Evolutionary conservation across 331 rosid genomes (phyloP), one percentile per base, ranked within the genome.

Genomic region (Prunus yedoensis): DNA sequence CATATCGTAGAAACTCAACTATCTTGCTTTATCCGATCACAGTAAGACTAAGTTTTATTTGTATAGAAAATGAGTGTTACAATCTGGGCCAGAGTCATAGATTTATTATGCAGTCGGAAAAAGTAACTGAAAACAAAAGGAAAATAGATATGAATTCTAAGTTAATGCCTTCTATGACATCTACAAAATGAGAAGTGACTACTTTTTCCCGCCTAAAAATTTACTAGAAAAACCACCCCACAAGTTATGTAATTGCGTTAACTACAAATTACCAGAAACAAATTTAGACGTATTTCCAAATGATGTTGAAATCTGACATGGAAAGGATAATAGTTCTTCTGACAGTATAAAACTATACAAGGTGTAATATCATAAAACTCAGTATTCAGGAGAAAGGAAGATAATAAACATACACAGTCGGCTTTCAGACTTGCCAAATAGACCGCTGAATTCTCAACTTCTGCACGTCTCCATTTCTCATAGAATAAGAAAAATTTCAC

Each of bases 391-490:
- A 57, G 32, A 50, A 69, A 64, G 8, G 51, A 70, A 83, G 87
- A 82, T 77, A 70, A 65, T 68, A 58, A 73, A 85, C 96, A 58
- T 89, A 95, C 99, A 76, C 67, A 53, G 54, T 61, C 71, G 10
- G 89, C 91, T 82, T 85, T 85, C 56, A 90, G 12, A 54, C 70
- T 63, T 20, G 91, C 79, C 65, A 92, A 78, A 83, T 88, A 79
- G 47, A 77, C 54, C 75, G 84, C 95, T 10, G 86, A 80, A 52
- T 88, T 78, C 73, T 89, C 96, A 65, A 95, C 30, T 81, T 95
- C 99, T 61, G 90, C 97, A 14, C 85, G 96, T 85, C 94, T 89
- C 97, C 97, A 95, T 82, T 79, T 87, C 91, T 95, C 99, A 58
- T 66, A 65, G 74, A 87, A 87, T 75, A 92, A 61, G 83, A 60